phyloP scores from a whole-genome alignment of 129 eudicot genomes.

The Silybum marianum region DNA sequence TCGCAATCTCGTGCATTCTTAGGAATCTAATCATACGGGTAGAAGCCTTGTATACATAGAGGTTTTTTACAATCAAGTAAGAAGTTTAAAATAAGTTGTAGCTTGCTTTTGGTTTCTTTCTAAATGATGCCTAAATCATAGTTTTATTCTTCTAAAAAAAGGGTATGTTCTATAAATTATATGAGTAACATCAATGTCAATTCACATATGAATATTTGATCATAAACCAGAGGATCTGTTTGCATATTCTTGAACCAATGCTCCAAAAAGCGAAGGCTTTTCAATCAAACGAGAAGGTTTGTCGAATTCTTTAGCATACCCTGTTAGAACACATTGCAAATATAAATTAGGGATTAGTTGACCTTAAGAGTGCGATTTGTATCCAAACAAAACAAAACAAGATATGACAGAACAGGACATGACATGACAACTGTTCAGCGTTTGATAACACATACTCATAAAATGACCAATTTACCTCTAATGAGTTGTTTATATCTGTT shows the following conservation, averaged over 20 bases:
- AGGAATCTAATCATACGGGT: conserved; percentile 46
- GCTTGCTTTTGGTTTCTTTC: conserved; percentile 11
- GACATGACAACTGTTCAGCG: no score
- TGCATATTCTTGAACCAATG: conserved; percentile 81
- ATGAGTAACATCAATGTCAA: no score
- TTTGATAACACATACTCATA: no score
- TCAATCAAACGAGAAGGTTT: conserved; percentile 62
- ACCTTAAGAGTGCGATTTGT: neutral
- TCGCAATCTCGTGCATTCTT: conserved; percentile 60
- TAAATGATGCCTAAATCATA: neutral
- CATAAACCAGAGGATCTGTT: conserved; percentile 64
- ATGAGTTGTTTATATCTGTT: no score
- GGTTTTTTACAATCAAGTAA: conserved; percentile 25
- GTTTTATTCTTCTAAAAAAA: neutral
- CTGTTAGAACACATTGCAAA: conserved; percentile 34
- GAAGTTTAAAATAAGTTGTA: conserved; percentile 12
- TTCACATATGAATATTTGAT: neutral
- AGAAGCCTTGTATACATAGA: conserved; percentile 9
- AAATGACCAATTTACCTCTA: no score
- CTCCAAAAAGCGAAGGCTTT: conserved; percentile 72
- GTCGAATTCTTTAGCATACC: conserved; percentile 68
- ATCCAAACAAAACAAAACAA: no score
- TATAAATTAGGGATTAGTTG: neutral
- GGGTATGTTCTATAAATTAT: neutral
- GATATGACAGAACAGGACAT: no score